These are phyloP conservation scores for Colletotrichum sp. DNA, from an alignment of 2,329 filamentous ascomycete genomes.

Conservation along the genomic window DNA sequence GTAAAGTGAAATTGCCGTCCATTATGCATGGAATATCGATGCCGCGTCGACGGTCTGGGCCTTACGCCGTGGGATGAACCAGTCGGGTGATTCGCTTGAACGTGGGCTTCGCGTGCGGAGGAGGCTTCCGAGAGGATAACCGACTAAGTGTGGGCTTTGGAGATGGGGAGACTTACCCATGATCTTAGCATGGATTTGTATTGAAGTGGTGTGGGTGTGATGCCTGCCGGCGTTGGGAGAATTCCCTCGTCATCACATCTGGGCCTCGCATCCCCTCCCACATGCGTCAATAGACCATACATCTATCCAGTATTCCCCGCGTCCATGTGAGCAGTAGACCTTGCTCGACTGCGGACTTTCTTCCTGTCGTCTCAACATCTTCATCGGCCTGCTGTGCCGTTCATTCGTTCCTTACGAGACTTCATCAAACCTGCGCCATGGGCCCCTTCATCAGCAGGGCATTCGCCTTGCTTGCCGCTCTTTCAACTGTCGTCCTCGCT, in stretches of 20 bases:
- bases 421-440: neutral
- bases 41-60: neutral
- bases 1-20: neutral
- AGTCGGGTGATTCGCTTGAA: constrained; percentile 5
- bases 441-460: constrained; percentile 4
- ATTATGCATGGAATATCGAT: neutral
- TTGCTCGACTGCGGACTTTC: neutral
- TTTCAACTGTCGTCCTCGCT: constrained; percentile 34
- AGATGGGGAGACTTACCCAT: neutral
- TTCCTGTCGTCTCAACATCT: neutral
- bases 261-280: neutral
- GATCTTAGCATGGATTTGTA: neutral
- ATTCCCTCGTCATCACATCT: neutral
- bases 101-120: neutral
- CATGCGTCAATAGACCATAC: neutral
- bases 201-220: neutral
- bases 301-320: constrained; percentile 7
- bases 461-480: constrained; percentile 29
- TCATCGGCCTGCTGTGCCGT: constrained; percentile 2
- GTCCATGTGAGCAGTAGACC: neutral
- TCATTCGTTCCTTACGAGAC: neutral
- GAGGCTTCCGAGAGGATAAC: neutral
- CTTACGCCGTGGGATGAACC: neutral
- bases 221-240: neutral
- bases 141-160: neutral